These are phyloP conservation scores for Cytospora paraplurivora DNA, from an alignment of 2,329 filamentous ascomycete species.

Conservation along the genomic window DNA sequence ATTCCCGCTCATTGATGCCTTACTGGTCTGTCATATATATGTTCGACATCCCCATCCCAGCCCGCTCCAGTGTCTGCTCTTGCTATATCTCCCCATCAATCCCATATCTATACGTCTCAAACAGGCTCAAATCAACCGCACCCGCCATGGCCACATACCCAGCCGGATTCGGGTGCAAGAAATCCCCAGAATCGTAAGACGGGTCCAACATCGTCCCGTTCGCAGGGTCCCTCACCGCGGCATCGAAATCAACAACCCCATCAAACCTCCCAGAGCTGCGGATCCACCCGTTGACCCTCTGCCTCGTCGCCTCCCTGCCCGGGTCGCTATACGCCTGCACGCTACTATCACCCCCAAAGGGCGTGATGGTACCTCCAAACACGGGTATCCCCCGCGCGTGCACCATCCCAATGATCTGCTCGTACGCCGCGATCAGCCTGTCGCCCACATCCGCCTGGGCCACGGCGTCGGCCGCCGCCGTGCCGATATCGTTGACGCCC, in stretches of 20 bases:
- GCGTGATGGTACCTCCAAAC: constrained; percentile 57
- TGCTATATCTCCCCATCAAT: constrained; percentile 31
- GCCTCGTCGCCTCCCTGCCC: constrained; percentile 54
- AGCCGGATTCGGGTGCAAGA: constrained; percentile 57
- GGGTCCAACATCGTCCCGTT: constrained; percentile 48
- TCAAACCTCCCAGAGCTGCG: constrained; percentile 57
- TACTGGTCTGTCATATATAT: neutral
- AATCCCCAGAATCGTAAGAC: constrained; percentile 59
- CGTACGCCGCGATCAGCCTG: constrained; percentile 54
- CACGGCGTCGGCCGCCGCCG: constrained; percentile 43
- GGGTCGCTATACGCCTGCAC: constrained; percentile 53
- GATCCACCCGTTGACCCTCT: constrained; percentile 62
- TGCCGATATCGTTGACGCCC: constrained; percentile 67
- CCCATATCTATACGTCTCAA: constrained; percentile 41
- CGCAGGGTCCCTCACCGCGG: constrained; percentile 50
- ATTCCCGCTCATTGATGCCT: constrained; percentile 10
- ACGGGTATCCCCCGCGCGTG: constrained; percentile 55
- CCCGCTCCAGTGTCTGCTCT: neutral
- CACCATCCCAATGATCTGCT: constrained; percentile 56
- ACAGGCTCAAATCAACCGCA: constrained; percentile 54
- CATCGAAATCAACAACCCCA: constrained; percentile 64
- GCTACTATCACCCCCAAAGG: constrained; percentile 44
- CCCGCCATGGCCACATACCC: constrained; percentile 60
- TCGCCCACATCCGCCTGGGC: constrained; percentile 50
- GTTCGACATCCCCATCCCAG: constrained; percentile 1